Evolutionary conservation across 148 eudicot species (phyloP).

Genomic region (Camellia granthamiana): DNA sequence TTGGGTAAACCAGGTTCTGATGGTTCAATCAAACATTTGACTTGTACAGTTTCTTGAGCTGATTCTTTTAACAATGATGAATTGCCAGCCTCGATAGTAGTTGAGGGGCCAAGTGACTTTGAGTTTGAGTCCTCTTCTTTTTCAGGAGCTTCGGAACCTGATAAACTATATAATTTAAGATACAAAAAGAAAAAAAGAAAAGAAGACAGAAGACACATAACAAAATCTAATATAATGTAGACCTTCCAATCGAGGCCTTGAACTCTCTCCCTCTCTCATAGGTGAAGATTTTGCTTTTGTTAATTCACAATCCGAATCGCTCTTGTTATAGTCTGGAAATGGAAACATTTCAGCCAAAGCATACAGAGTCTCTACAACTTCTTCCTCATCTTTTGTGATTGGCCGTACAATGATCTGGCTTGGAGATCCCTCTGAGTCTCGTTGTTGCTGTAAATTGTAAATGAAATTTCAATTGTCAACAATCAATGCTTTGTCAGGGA

Average conservation of each 20-base stretch:
- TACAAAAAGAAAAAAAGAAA: conserved; percentile 4
- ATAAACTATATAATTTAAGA: neutral
- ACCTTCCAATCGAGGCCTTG: conserved; percentile 37
- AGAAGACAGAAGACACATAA: neutral
- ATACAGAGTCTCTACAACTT: conserved; percentile 71
- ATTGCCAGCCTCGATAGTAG: conserved; percentile 14
- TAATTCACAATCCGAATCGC: conserved; percentile 18
- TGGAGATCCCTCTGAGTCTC: conserved; percentile 12
- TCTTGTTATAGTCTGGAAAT: conserved; percentile 16
- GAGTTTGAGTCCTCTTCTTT: conserved; percentile 27
- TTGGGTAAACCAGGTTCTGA: conserved; percentile 21
- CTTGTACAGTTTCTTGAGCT: conserved; percentile 16
- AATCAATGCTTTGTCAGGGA: too few species aligned
- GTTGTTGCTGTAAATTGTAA: conserved; percentile 34
- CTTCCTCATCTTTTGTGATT: conserved; percentile 75
- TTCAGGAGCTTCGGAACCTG: conserved; percentile 11
- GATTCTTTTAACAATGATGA: conserved; percentile 18
- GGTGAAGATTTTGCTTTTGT: conserved; percentile 21
- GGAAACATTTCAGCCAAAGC: conserved; percentile 61
- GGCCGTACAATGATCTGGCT: conserved; percentile 14
- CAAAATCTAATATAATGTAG: neutral
- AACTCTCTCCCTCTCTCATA: conserved; percentile 17
- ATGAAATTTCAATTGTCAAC: conserved; percentile 15
- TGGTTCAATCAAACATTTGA: conserved; percentile 18
- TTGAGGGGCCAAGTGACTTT: conserved; percentile 18